These are phyloP conservation scores for Mycosarcoma mackinlayi DNA, from an alignment of 1,284 basidiomycete genomes.

Conservation along the genomic window DNA sequence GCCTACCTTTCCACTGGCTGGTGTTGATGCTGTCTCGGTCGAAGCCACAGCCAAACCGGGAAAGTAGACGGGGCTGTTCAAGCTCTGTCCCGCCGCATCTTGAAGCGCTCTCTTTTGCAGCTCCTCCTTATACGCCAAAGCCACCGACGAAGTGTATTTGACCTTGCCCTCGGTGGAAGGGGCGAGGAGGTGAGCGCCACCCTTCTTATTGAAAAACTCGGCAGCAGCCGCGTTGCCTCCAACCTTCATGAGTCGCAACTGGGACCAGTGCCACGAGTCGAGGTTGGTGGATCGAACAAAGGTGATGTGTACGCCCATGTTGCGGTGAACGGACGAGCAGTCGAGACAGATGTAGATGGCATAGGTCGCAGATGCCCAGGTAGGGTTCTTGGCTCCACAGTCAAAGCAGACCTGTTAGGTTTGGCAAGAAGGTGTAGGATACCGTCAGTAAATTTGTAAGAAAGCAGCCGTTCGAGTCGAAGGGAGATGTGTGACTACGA, in stretches of 20 bases:
- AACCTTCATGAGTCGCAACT: slow-evolving; percentile 95
- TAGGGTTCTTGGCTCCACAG: slow-evolving; percentile 94
- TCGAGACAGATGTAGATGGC: slow-evolving; percentile 98
- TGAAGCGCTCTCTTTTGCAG: slow-evolving; percentile 83
- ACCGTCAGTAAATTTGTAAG: background rate
- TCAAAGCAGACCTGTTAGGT: slow-evolving; percentile 87
- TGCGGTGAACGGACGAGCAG: slow-evolving; percentile 93
- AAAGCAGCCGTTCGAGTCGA: background rate
- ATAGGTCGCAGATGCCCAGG: slow-evolving; percentile 96
- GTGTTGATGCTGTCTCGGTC: slow-evolving; percentile 65
- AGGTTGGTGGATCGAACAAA: slow-evolving; percentile 98
- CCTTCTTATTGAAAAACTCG: slow-evolving; percentile 90
- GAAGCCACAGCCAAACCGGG: slow-evolving; percentile 70
- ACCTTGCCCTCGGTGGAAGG: slow-evolving; percentile 82
- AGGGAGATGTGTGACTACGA: background rate
- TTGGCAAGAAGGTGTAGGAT: background rate
- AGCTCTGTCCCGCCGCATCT: slow-evolving; percentile 72
- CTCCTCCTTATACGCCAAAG: slow-evolving; percentile 91
- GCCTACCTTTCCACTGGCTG: slow-evolving; percentile 65
- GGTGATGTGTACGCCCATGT: slow-evolving; percentile 97
- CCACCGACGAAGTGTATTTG: slow-evolving; percentile 86
- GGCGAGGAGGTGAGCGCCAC: slow-evolving; percentile 77
- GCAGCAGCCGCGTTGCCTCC: slow-evolving; percentile 90
- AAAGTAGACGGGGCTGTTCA: slow-evolving; percentile 60
- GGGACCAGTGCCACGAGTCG: slow-evolving; percentile 90